Evolutionary conservation across 225 moss, liverwort and hornwort species (phyloP).

Genomic region (Lunularia cruciata): DNA sequence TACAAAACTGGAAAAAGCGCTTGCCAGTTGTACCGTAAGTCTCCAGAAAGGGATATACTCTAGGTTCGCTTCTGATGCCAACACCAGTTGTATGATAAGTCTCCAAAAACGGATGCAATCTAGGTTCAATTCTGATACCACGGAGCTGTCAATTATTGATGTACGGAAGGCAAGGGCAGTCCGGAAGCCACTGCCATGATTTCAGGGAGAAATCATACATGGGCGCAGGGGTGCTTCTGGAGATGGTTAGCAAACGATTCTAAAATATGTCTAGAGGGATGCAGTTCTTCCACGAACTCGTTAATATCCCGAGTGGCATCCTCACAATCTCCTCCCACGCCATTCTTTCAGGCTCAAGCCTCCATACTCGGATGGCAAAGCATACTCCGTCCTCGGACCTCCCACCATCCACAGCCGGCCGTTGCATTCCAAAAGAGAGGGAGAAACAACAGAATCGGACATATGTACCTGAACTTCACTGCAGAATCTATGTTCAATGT

Average conservation of each 20-base stretch:
- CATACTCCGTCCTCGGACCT: constrained; percentile 66
- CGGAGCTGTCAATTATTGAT: constrained; percentile 82
- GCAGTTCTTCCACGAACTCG: constrained; percentile 70
- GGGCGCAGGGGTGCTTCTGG: constrained; percentile 69
- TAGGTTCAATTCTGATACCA: constrained; percentile 77
- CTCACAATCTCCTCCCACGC: constrained; percentile 71
- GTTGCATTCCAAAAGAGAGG: constrained; percentile 66
- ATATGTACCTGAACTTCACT: constrained; percentile 64
- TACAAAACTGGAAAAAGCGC: constrained; percentile 6
- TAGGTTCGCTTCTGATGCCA: constrained; percentile 76
- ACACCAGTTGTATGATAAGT: background rate
- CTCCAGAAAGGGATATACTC: constrained; percentile 32
- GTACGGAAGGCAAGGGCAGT: constrained; percentile 68
- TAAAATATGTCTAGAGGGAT: constrained; percentile 74
- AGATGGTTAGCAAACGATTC: constrained; percentile 65
- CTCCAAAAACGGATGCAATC: constrained; percentile 33
- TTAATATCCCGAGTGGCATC: constrained; percentile 60
- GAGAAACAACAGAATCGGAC: constrained; percentile 71
- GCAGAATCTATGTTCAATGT: constrained; percentile 55
- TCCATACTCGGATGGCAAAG: constrained; percentile 71
- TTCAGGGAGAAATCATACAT: constrained; percentile 63
- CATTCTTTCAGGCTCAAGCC: constrained; percentile 63
- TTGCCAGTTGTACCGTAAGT: background rate
- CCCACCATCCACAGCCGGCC: constrained; percentile 74
- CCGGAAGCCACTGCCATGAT: constrained; percentile 73